Conservation (phyloP, 257 asterid genomes). For the Coffea eugenioides region DNA sequence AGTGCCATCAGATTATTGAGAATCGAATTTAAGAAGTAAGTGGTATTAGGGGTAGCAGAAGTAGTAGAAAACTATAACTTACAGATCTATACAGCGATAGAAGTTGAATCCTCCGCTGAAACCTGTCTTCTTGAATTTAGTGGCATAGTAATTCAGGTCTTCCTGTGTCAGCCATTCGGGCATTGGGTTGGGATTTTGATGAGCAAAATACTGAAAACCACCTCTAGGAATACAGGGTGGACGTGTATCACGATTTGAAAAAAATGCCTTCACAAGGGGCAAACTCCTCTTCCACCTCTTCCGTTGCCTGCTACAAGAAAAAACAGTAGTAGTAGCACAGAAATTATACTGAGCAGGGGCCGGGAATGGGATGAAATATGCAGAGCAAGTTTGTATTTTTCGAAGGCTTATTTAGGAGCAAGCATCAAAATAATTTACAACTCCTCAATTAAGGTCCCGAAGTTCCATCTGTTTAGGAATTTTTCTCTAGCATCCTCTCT, state of each 20-base stretch:
- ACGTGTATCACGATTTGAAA: constrained; percentile 42
- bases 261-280: constrained; percentile 39
- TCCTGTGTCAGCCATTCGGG: constrained; percentile 57
- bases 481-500: neutral
- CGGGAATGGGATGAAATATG: too few relatives aligned
- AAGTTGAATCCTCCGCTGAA: constrained; percentile 65
- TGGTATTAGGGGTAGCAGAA: neutral
- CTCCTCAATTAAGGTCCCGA: too few relatives aligned
- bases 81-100: constrained; percentile 63
- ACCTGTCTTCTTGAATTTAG: constrained; percentile 52
- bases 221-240: constrained; percentile 57
- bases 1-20: too few relatives aligned
- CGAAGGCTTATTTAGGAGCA: too few relatives aligned
- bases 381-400: too few relatives aligned
- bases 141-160: constrained; percentile 50
- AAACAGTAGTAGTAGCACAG: too few relatives aligned
- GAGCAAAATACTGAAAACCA: constrained; percentile 8
- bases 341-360: too few relatives aligned
- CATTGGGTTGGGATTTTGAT: constrained; percentile 24
- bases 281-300: constrained; percentile 59
- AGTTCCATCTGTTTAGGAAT: too few relatives aligned
- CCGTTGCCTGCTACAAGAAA: constrained; percentile 40
- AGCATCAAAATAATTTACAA: too few relatives aligned
- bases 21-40: too few relatives aligned
- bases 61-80: constrained; percentile 11